Percentiles rank a stretch among this genome's conserved stretches.
phyloP scores from a whole-genome alignment of 148 eudicot genomes.

The Bassia scoparia region DNA sequence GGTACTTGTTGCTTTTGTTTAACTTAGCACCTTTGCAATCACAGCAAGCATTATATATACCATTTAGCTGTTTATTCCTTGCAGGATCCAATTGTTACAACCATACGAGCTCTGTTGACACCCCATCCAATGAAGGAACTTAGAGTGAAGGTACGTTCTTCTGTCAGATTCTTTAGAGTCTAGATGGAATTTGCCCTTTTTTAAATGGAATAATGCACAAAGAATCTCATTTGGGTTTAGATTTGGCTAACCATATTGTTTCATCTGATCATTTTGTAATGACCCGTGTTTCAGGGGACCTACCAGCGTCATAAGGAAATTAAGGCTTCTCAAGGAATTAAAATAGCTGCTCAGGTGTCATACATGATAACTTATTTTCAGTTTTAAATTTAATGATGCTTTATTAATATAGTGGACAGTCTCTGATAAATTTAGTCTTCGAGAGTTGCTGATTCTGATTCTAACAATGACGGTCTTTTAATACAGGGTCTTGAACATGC shows the following conservation, averaged over 20 bases:
- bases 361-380: no score
- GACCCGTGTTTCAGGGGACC: conserved; percentile 53
- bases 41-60: neutral
- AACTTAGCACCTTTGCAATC: neutral
- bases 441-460: neutral
- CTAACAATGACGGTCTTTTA: neutral
- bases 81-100: conserved; percentile 78
- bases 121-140: conserved; percentile 99
- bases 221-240: no score
- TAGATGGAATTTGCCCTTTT: no score
- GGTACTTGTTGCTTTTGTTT: conserved; percentile 31
- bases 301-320: conserved; percentile 85
- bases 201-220: no score
- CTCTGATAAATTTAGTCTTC: neutral
- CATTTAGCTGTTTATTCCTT: conserved; percentile 11
- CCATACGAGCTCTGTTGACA: conserved; percentile 78
- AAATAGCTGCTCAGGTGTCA: conserved; percentile 96
- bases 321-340: conserved; percentile 97
- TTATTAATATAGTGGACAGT: neutral
- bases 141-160: conserved; percentile 64
- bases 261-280: neutral
- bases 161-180: no score
- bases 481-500: conserved; percentile 92
- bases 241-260: no score
- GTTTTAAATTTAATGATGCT: conserved; percentile 6